Percentiles rank a stretch among this genome's conserved stretches.
Evolutionary conservation across 2,329 filamentous ascomycete species (phyloP).

Genomic region (Calonectria henricotiae): DNA sequence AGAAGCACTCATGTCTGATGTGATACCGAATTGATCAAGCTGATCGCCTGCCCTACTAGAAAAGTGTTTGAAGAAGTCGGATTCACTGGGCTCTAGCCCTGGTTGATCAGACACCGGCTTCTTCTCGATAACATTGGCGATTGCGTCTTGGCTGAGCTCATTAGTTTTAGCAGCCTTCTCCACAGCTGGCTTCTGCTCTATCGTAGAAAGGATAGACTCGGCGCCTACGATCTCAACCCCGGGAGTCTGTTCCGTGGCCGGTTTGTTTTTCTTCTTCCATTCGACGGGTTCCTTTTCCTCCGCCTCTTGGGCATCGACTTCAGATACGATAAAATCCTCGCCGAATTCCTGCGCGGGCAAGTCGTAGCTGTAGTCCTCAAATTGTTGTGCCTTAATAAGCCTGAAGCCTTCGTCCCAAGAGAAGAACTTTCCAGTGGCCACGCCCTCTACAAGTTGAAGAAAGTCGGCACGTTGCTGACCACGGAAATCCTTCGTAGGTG

Average conservation of each 20-base stretch:
- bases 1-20: slow-evolving; percentile 1
- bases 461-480: slow-evolving; percentile 43
- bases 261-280: not conserved
- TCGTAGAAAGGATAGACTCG: not conserved
- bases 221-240: not conserved
- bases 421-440: slow-evolving; percentile 55
- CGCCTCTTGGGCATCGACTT: slow-evolving; percentile 26
- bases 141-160: not conserved
- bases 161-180: not conserved
- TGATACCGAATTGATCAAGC: slow-evolving; percentile 31
- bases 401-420: slow-evolving; percentile 57
- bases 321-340: slow-evolving; percentile 48
- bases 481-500: slow-evolving; percentile 5
- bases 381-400: slow-evolving; percentile 49
- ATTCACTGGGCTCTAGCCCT: not conserved
- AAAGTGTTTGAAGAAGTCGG: slow-evolving; percentile 32
- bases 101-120: not conserved
- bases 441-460: slow-evolving; percentile 52
- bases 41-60: slow-evolving; percentile 29
- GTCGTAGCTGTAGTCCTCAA: slow-evolving; percentile 52
- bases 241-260: not conserved
- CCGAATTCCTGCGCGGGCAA: slow-evolving; percentile 49
- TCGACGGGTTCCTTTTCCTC: not conserved
- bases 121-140: not conserved
- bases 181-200: not conserved